Evolutionary conservation across 257 asterid species (phyloP).

Genomic region (Ehretia macrophylla): DNA sequence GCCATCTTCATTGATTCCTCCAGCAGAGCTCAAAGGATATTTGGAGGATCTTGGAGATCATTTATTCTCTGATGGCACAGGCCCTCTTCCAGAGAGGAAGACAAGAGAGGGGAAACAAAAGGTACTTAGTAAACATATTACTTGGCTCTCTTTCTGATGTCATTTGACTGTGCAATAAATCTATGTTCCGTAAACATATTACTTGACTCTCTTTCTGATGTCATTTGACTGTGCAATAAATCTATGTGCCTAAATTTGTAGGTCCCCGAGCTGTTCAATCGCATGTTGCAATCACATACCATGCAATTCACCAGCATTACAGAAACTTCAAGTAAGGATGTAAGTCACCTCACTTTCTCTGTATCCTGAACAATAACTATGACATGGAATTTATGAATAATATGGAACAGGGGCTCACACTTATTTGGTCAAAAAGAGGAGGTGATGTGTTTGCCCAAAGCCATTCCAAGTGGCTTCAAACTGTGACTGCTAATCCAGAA

Average conservation of each 20-base stretch:
- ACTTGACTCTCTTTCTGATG: neutral
- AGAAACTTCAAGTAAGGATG: constrained; percentile 94
- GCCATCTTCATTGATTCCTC: constrained; percentile 75
- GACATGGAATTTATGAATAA: constrained; percentile 18
- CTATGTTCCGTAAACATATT: constrained; percentile 3
- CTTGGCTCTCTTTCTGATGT: neutral
- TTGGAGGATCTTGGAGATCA: constrained; percentile 95
- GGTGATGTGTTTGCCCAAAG: constrained; percentile 96
- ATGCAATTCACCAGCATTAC: constrained; percentile 94
- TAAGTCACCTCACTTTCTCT: constrained; percentile 37
- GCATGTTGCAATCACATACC: constrained; percentile 93
- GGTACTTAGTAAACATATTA: constrained; percentile 25
- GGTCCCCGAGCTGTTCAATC: constrained; percentile 87
- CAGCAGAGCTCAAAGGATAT: constrained; percentile 86
- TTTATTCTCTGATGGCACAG: constrained; percentile 75
- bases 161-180: constrained; percentile 12
- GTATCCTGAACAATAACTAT: constrained; percentile 4
- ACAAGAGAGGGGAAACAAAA: constrained; percentile 53
- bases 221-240: constrained; percentile 12
- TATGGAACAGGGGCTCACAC: constrained; percentile 76
- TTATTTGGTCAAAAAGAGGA: constrained; percentile 98
- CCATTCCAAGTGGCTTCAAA: constrained; percentile 99
- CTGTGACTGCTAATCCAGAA: constrained; percentile 87
- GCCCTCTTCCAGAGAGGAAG: constrained; percentile 68
- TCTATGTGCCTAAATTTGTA: constrained; percentile 26